These are phyloP conservation scores for Pseudoscleropodium purum DNA, from an alignment of 225 moss, liverwort and hornwort genomes.

Conservation along the genomic window DNA sequence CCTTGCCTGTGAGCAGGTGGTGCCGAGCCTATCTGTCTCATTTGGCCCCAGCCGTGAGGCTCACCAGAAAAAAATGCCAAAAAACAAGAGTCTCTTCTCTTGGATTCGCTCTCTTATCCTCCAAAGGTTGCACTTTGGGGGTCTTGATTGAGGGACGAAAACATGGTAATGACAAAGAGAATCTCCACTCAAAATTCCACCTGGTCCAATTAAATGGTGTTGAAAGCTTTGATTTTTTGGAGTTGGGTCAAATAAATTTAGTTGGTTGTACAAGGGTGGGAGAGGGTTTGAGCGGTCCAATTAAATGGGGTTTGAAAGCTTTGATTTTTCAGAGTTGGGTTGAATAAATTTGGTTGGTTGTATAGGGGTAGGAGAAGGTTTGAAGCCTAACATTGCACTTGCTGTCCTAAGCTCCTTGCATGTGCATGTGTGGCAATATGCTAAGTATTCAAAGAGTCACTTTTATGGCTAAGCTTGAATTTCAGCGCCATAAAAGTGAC, in stretches of 20 bases:
- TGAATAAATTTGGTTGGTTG: neutral
- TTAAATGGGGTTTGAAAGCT: neutral
- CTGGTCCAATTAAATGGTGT: neutral
- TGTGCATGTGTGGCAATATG: accelerated
- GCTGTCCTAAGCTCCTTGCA: accelerated
- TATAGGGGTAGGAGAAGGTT: neutral
- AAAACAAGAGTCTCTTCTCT: neutral
- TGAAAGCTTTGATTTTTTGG: neutral
- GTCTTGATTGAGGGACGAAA: neutral
- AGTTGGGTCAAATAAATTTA: neutral
- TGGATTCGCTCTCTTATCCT: neutral
- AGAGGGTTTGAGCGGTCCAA: neutral
- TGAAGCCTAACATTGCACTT: accelerated
- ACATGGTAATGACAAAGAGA: neutral
- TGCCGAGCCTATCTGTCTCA: neutral
- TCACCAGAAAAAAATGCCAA: neutral
- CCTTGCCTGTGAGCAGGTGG: neutral
- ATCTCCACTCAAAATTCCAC: neutral
- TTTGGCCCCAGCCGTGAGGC: neutral
- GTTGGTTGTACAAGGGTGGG: accelerated
- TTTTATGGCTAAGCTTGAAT: neutral
- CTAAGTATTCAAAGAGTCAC: accelerated
- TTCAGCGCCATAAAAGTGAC: neutral
- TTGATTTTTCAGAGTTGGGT: neutral
- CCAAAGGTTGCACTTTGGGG: neutral